Evolutionary conservation across 163 green algal genomes (phyloP).

Genomic region (Dunaliella salina): DNA sequence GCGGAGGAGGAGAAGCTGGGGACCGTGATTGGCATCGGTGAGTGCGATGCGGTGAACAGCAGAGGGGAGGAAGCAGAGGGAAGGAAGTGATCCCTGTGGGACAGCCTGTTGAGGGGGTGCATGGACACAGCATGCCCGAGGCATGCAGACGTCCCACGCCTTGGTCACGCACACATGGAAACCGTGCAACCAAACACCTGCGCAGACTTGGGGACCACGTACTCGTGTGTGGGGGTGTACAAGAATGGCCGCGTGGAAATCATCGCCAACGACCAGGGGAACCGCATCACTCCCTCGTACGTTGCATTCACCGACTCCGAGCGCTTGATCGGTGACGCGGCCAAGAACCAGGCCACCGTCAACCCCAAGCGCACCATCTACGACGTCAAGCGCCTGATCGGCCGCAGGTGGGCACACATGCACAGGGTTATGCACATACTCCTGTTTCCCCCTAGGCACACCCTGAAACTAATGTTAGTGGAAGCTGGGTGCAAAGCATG

Average conservation of each 20-base stretch:
- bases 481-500: no score
- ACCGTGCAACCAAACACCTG: no score
- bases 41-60: not conserved
- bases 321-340: slow-evolving; percentile 92
- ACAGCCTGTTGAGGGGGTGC: not conserved
- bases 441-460: no score
- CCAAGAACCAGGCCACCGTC: slow-evolving; percentile 90
- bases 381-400: slow-evolving; percentile 97
- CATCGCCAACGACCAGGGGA: slow-evolving; percentile 97
- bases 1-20: slow-evolving; percentile 73
- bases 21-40: slow-evolving; percentile 93
- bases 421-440: not conserved
- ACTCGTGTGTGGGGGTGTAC: slow-evolving; percentile 94
- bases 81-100: slow-evolving; percentile 1
- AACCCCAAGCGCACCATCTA: slow-evolving; percentile 93
- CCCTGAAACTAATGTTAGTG: no score
- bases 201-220: slow-evolving; percentile 76
- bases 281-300: slow-evolving; percentile 96
- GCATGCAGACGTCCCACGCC: no score
- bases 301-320: slow-evolving; percentile 96
- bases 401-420: slow-evolving; percentile 65
- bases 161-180: no score
- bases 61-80: no score
- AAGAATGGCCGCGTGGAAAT: slow-evolving; percentile 97
- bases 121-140: no score